Base-by-base conservation (phyloP, 345 rosid species). In the Aethionema arabicum region DNA sequence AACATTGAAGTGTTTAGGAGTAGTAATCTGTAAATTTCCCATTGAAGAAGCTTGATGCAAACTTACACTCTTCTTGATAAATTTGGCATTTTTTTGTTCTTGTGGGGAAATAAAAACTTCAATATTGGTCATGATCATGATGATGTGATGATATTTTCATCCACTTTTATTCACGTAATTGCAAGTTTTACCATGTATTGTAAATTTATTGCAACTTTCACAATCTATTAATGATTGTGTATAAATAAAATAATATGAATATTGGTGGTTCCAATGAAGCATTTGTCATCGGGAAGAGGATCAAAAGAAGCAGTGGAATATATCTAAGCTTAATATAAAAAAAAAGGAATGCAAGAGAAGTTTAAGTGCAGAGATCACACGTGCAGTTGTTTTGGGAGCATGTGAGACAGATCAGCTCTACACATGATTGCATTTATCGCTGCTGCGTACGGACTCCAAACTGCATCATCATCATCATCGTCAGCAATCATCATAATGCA, bases 371-470 rank as follows among this genome's bases (percentile, higher is more conserved):
- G 74, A 69, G 67, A 41, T 33, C 64, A 69, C 68, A 62, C 74
- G 68, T 62, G 74, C 74, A 54, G 51, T 46, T 61, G 63, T 21
- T 21, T 21, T 21, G 27, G 27, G 27, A 21, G 27, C 68, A 69
- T 55, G 69, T 64, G 70, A 44, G 75, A 64, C 75, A 65, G 75
- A 71, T 71, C 58, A 70, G 75, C 50, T 71, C 61, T 43, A 58
- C 75, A 65, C 75, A 71, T 65, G 75, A 51, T 58, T 70, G 75
- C 70, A 71, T 65, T 70, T 56, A 63, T 57, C 60, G 27, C 33
- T 52, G 36, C 27, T 63, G 21, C n/a, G 65, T 70, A 70, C 69
- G 65, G 65, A 63, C 47, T 53, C 32, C 11, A 39, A 30, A 67
- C 36, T 39, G 3, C 50, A 42, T 48, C 42, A 33, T 54, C 55